phyloP scores from a whole-genome alignment of 345 rosid species.

The Hibiscus mutabilis region DNA sequence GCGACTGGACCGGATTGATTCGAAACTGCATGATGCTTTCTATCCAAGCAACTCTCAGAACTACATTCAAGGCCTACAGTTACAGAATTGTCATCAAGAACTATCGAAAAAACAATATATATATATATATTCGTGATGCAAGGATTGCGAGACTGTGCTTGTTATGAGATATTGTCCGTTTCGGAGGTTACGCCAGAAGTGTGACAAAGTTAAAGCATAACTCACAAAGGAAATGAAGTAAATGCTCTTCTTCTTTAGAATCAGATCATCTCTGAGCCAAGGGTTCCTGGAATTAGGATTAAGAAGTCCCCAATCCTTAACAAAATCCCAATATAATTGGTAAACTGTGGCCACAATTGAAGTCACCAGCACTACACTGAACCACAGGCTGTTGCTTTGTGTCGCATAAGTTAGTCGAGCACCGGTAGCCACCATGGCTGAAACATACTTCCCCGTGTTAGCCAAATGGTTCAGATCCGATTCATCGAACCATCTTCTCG shows the following conservation, averaged over 20 bases:
- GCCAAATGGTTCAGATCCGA: conserved; percentile 54
- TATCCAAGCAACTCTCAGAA: conserved; percentile 80
- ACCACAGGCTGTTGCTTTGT: conserved; percentile 43
- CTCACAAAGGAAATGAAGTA: conserved; percentile 23
- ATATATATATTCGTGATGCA: neutral
- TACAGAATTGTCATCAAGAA: conserved; percentile 2
- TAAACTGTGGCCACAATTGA: conserved; percentile 64
- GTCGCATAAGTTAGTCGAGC: conserved; percentile 67
- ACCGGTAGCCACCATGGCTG: conserved; percentile 95
- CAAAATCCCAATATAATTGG: conserved; percentile 95
- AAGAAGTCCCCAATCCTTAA: conserved; percentile 86
- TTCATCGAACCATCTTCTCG: conserved; percentile 92
- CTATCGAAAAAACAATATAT: neutral
- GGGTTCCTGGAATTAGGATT: conserved; percentile 60
- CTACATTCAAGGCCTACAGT: conserved; percentile 60
- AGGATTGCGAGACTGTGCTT: neutral
- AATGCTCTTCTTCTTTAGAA: conserved; percentile 60
- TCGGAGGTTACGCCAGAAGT: neutral
- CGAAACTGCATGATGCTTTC: conserved; percentile 60
- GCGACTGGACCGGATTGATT: conserved; percentile 37
- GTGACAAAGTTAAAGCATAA: neutral
- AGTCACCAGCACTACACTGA: conserved; percentile 58
- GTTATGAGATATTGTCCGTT: neutral
- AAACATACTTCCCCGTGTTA: conserved; percentile 94
- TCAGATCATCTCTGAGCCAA: conserved; percentile 81